These are phyloP conservation scores for Amanita pseudoporphyria DNA, from an alignment of 768 basidiomycete species.

Conservation along the genomic window DNA sequence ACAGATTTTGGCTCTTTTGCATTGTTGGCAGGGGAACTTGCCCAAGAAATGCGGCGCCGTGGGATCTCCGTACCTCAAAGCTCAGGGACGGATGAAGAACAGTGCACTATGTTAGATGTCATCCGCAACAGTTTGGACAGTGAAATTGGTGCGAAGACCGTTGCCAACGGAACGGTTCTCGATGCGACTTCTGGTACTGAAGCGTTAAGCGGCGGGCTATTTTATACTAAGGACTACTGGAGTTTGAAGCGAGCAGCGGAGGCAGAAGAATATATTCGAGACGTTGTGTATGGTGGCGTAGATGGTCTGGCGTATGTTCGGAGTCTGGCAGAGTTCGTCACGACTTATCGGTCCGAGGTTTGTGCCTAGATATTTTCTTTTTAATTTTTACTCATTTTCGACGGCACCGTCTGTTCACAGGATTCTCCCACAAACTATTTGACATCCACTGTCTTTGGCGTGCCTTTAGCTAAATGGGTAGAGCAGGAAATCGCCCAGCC, in stretches of 20 bases:
- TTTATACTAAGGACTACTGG: conserved; percentile 33
- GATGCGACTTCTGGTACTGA: conserved; percentile 12
- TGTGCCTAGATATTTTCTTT: not conserved
- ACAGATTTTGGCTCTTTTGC: conserved; percentile 59
- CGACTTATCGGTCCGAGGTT: conserved; percentile 13
- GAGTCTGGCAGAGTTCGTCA: conserved; percentile 67
- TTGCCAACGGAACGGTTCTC: conserved; percentile 7
- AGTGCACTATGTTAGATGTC: conserved; percentile 18
- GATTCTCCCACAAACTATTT: not conserved
- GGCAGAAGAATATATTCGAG: conserved; percentile 57
- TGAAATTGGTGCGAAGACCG: conserved; percentile 16
- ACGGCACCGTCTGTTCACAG: not conserved
- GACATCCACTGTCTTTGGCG: conserved; percentile 18
- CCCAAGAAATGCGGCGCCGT: conserved; percentile 31
- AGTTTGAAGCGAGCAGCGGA: conserved; percentile 35
- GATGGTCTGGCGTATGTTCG: conserved; percentile 70
- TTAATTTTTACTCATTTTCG: conserved; percentile 3
- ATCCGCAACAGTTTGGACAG: conserved; percentile 30
- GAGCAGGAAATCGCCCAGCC: conserved; percentile 33
- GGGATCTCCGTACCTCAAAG: conserved; percentile 15
- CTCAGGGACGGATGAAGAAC: conserved; percentile 22
- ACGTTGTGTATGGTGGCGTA: conserved; percentile 73
- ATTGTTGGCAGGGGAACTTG: conserved; percentile 35
- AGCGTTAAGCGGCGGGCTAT: conserved; percentile 8
- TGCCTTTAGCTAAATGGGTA: conserved; percentile 34